Conservation (phyloP, 768 basidiomycete species). For the Trametopsis cervina region DNA sequence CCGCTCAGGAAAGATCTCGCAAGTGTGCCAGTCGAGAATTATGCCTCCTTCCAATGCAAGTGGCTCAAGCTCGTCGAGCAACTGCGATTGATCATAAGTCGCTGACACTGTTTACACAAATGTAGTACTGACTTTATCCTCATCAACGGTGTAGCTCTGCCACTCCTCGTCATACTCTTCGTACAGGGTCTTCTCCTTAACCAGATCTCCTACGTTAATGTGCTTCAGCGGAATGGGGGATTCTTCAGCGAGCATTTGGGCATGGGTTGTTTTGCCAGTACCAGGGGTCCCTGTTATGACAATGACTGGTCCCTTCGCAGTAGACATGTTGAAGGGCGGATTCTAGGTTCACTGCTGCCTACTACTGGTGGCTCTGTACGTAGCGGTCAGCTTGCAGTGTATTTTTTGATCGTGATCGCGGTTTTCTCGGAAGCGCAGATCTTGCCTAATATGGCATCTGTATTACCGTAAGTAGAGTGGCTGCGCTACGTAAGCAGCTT, state of each 20-base stretch:
- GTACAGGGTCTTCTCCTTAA: conserved; percentile 78
- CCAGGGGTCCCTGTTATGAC: conserved; percentile 89
- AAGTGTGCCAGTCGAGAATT: conserved; percentile 93
- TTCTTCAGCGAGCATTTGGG: conserved; percentile 70
- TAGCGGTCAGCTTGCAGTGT: too few species aligned
- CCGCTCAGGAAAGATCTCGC: conserved; percentile 89
- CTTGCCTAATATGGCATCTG: background rate
- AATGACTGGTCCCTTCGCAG: conserved; percentile 48
- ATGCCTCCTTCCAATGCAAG: conserved; percentile 63
- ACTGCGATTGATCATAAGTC: conserved; percentile 34
- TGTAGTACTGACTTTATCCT: conserved; percentile 72
- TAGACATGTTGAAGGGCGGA: background rate
- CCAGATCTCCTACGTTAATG: conserved; percentile 85
- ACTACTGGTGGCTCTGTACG: too few species aligned
- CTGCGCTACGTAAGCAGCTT: too few species aligned
- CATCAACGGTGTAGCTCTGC: conserved; percentile 91
- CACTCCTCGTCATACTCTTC: conserved; percentile 90
- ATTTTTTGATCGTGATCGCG: too few species aligned
- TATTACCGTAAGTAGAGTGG: background rate
- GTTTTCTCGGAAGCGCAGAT: too few species aligned
- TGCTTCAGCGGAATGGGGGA: conserved; percentile 67
- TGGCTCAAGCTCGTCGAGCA: conserved; percentile 84
- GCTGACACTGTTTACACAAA: background rate
- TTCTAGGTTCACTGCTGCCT: too few species aligned
- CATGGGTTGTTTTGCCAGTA: conserved; percentile 95